Evolutionary conservation across 345 rosid species (phyloP).

Genomic region (Gossypium mustelinum): DNA sequence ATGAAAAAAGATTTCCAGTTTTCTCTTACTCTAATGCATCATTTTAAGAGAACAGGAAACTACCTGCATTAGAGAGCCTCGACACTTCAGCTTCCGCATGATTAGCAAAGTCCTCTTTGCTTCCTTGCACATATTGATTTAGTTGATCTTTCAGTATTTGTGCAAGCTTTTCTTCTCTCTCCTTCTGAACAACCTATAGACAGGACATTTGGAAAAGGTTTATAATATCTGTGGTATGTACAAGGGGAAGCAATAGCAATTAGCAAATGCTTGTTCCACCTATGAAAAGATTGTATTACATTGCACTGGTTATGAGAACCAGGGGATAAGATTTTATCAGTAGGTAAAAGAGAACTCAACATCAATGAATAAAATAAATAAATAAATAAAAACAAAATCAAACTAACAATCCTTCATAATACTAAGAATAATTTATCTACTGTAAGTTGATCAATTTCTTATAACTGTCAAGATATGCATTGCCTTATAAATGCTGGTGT

Average conservation of each 20-base stretch:
- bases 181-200: slow-evolving; percentile 83
- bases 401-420: neutral
- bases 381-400: neutral
- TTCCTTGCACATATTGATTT: slow-evolving; percentile 64
- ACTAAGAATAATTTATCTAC: neutral
- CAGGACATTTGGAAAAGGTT: slow-evolving; percentile 6
- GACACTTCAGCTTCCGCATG: slow-evolving; percentile 80
- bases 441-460: neutral
- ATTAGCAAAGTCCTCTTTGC: slow-evolving; percentile 61
- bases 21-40: neutral
- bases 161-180: slow-evolving; percentile 92
- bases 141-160: slow-evolving; percentile 67
- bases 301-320: neutral
- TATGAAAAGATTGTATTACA: neutral
- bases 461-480: neutral
- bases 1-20: neutral
- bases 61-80: slow-evolving; percentile 89
- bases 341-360: neutral
- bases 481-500: neutral
- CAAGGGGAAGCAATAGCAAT: neutral
- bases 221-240: neutral
- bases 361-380: neutral
- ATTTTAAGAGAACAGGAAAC: slow-evolving; percentile 5
- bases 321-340: neutral
- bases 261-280: neutral